Conservation (phyloP, 2,329 filamentous ascomycete species). For the Aspergillus sp. region DNA sequence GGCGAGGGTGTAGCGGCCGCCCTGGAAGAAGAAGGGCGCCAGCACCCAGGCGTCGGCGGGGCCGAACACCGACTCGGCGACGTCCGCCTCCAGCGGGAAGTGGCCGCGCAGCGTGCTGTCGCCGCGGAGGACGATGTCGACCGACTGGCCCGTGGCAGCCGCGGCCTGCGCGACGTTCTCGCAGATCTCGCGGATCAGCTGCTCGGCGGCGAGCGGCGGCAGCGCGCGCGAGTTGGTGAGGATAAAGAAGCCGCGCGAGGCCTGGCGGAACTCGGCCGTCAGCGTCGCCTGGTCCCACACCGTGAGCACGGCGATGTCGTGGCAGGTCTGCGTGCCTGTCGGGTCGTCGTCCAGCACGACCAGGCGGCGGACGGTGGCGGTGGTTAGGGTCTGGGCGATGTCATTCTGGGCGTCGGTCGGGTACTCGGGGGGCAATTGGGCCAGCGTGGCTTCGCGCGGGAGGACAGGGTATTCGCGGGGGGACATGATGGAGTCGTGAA, state of each 20-base stretch:
- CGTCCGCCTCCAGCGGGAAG: slow-evolving; percentile 56
- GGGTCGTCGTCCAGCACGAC: slow-evolving; percentile 54
- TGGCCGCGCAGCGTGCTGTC: slow-evolving; percentile 60
- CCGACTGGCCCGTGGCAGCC: slow-evolving; percentile 33
- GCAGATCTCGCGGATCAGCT: slow-evolving; percentile 53
- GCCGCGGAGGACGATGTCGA: slow-evolving; percentile 58
- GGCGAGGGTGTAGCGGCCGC: slow-evolving; percentile 56
- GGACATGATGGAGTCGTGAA: slow-evolving; percentile 16
- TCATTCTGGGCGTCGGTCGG: slow-evolving; percentile 29
- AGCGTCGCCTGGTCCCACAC: slow-evolving; percentile 52
- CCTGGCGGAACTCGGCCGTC: slow-evolving; percentile 43
- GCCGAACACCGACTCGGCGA: slow-evolving; percentile 51
- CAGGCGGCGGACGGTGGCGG: slow-evolving; percentile 27
- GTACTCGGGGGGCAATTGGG: slow-evolving; percentile 29
- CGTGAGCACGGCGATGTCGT: slow-evolving; percentile 56
- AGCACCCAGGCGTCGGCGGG: slow-evolving; percentile 54
- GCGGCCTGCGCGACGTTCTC: slow-evolving; percentile 49
- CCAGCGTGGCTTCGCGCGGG: slow-evolving; percentile 24
- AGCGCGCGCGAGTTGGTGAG: slow-evolving; percentile 60
- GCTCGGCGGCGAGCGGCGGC: slow-evolving; percentile 47
- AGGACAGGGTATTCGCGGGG: slow-evolving; percentile 23
- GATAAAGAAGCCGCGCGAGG: slow-evolving; percentile 57
- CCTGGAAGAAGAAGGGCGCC: slow-evolving; percentile 60
- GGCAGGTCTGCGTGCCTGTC: slow-evolving; percentile 63
- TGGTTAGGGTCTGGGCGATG: slow-evolving; percentile 28